Evolutionary conservation across 2,329 filamentous ascomycete genomes (phyloP).

Genomic region (Berkeleyomyces rouxiae): DNA sequence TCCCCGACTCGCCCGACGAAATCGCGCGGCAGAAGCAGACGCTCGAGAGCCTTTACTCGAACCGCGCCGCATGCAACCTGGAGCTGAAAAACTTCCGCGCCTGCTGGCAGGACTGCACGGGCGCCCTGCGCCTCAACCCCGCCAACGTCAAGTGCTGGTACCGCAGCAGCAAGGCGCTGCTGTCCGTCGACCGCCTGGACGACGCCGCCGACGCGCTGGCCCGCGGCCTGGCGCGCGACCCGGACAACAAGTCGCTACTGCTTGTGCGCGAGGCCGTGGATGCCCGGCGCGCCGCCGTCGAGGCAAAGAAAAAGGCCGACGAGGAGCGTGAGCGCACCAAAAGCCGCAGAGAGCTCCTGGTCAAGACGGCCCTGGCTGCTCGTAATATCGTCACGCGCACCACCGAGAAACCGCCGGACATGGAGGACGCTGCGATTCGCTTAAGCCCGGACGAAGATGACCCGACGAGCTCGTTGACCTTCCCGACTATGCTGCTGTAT

Average conservation of each 20-base stretch:
- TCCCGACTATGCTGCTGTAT: constrained; percentile 75
- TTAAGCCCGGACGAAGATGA: constrained; percentile 52
- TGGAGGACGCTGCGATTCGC: constrained; percentile 63
- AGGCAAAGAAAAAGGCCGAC: constrained; percentile 38
- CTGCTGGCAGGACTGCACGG: constrained; percentile 70
- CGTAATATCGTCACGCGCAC: constrained; percentile 52
- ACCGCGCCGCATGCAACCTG: constrained; percentile 79
- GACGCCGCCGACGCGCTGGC: constrained; percentile 70
- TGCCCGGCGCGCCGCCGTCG: constrained; percentile 37
- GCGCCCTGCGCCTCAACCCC: constrained; percentile 62
- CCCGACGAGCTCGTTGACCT: constrained; percentile 50
- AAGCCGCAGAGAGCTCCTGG: constrained; percentile 39
- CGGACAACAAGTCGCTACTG: constrained; percentile 49
- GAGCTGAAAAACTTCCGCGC: constrained; percentile 77
- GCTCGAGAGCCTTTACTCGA: constrained; percentile 65
- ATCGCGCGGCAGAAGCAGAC: constrained; percentile 42
- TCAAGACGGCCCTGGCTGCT: constrained; percentile 49
- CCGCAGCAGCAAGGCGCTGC: constrained; percentile 60
- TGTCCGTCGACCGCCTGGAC: constrained; percentile 58
- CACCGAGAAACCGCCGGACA: constrained; percentile 60
- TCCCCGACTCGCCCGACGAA: constrained; percentile 33
- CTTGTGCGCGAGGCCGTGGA: constrained; percentile 46
- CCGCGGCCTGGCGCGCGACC: constrained; percentile 57
- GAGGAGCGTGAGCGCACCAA: constrained; percentile 36
- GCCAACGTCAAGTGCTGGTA: constrained; percentile 82